Base-by-base conservation (phyloP, 306 rosid species). In the Cucumis sativus region DNA sequence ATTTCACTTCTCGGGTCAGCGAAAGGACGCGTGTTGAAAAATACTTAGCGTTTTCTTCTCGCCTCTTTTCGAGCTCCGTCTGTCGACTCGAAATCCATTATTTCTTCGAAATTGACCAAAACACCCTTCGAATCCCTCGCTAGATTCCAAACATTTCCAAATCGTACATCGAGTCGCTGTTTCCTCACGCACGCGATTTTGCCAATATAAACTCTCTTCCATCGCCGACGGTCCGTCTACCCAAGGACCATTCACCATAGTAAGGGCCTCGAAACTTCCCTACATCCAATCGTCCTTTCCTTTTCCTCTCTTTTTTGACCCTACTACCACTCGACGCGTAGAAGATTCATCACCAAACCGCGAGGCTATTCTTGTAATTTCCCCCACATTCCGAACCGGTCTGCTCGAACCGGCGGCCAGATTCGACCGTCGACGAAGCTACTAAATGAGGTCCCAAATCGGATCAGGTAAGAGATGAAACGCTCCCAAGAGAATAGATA, bases 11-110 rank as follows among this genome's bases (percentile, higher is more conserved):
- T 41, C 10, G 16, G 41, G 75, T 49, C 43, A 49, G 76, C 41
- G 60, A 8, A 35, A 16, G 41, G 21, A 71, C 76, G 60, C 60
- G 8, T 21, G 60, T 71, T 52, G 51, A 56, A 56, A 23, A 57
- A 56, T 54, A 30, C 67, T 57, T 40, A 54, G 63, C 79, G 79
- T 75, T 75, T 75, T 75, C 79, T 58, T 59, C 79, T 76, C 79
- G 41, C 79, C 79, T 76, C 69, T 8, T 59, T 37, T 55, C 45
- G 37, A 54, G 23, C 16, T 52, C 52, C 15, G 12, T 15, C 45
- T 47, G 41, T 43, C 23, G 49, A 35, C 21, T 52, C 23, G 45
- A 63, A 62, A 15, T 15, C 59, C 41, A 12, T 28, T 7, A 43
- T n/a, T 21, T 41, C 75, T 49, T 10, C 35, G 37, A 33, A 75